Percentiles rank a stretch among this genome's conserved stretches.
phyloP scores from a whole-genome alignment of 352 stramenopile species.

The Pythium chondricola region DNA sequence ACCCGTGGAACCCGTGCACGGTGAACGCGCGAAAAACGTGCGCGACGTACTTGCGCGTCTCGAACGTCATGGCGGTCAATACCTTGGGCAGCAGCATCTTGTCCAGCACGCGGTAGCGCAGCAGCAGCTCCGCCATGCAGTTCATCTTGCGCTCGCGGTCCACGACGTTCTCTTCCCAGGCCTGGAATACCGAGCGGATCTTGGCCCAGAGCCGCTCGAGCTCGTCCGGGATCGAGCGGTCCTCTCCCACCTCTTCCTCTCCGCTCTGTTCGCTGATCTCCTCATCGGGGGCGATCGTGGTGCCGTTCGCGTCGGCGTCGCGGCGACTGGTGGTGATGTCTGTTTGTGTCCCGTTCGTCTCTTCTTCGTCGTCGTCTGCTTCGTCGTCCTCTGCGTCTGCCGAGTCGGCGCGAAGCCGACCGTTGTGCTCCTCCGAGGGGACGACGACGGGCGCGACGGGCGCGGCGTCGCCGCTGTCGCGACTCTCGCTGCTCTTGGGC shows the following conservation, averaged over 20 bases:
- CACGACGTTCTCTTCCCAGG: slow-evolving; percentile 62
- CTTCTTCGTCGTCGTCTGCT: slow-evolving; percentile 9
- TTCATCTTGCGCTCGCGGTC: slow-evolving; percentile 78
- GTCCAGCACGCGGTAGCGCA: slow-evolving; percentile 68
- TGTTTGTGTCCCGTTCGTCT: too few relatives aligned
- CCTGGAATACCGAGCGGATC: slow-evolving; percentile 68
- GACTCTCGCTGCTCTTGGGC: slow-evolving; percentile 26
- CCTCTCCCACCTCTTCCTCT: slow-evolving; percentile 47
- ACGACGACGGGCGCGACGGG: slow-evolving; percentile 10
- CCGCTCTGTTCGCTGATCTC: slow-evolving; percentile 38
- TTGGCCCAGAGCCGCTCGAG: slow-evolving; percentile 69
- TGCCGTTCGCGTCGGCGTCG: slow-evolving; percentile 18
- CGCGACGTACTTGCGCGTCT: slow-evolving; percentile 77
- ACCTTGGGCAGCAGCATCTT: slow-evolving; percentile 70
- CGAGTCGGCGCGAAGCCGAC: too few relatives aligned
- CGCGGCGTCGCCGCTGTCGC: slow-evolving; percentile 10
- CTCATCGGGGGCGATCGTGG: slow-evolving; percentile 31
- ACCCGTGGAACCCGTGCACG: slow-evolving; percentile 57
- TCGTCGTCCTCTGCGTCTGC: slow-evolving; percentile 14
- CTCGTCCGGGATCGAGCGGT: slow-evolving; percentile 66
- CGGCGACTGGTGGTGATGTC: too few relatives aligned
- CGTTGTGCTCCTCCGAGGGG: too few relatives aligned
- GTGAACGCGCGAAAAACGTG: slow-evolving; percentile 75
- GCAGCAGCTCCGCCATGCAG: slow-evolving; percentile 65
- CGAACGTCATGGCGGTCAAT: slow-evolving; percentile 64